phyloP scores from a whole-genome alignment of 495 filamentous ascomycete genomes.

The Podospora appendiculata region DNA sequence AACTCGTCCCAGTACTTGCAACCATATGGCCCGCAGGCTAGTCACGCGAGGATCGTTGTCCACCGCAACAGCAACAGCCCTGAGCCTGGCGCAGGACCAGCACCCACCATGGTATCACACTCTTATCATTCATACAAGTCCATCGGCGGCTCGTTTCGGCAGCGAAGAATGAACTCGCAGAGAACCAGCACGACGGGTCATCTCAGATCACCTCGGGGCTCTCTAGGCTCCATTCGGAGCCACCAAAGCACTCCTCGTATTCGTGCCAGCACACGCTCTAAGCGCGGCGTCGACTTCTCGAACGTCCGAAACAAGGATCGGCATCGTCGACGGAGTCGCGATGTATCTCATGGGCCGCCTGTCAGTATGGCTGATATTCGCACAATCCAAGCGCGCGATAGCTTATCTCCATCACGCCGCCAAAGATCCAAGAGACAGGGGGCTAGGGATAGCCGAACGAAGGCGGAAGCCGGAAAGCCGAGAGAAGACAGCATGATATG shows the following conservation, averaged over 20 bases:
- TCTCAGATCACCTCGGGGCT: slow-evolving; percentile 33
- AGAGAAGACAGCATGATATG: slow-evolving; percentile 20
- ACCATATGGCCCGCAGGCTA: slow-evolving; percentile 23
- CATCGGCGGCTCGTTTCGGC: slow-evolving; percentile 12
- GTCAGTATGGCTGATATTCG: slow-evolving; percentile 22
- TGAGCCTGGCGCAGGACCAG: slow-evolving; percentile 3
- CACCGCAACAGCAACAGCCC: slow-evolving; percentile 38
- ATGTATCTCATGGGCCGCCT: slow-evolving; percentile 8
- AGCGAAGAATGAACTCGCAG: slow-evolving; percentile 10
- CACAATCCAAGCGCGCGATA: slow-evolving; percentile 6
- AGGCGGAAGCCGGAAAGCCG: slow-evolving; percentile 11
- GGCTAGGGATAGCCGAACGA: slow-evolving; percentile 2
- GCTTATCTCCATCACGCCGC: slow-evolving; percentile 9
- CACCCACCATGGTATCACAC: slow-evolving; percentile 10
- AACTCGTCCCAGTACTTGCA: slow-evolving; percentile 54
- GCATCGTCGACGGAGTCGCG: slow-evolving; percentile 7
- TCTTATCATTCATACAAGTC: slow-evolving; percentile 19
- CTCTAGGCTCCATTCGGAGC: slow-evolving; percentile 53
- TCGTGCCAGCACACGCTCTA: slow-evolving; percentile 55
- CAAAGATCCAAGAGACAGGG: not conserved
- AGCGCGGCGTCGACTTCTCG: slow-evolving; percentile 75
- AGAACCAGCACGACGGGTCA: slow-evolving; percentile 12
- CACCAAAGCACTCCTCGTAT: slow-evolving; percentile 39
- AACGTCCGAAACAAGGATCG: slow-evolving; percentile 23
- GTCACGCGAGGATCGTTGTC: slow-evolving; percentile 56